phyloP scores from a whole-genome alignment of 192 early-diverging fungal species.

The Linnemannia zychae region DNA sequence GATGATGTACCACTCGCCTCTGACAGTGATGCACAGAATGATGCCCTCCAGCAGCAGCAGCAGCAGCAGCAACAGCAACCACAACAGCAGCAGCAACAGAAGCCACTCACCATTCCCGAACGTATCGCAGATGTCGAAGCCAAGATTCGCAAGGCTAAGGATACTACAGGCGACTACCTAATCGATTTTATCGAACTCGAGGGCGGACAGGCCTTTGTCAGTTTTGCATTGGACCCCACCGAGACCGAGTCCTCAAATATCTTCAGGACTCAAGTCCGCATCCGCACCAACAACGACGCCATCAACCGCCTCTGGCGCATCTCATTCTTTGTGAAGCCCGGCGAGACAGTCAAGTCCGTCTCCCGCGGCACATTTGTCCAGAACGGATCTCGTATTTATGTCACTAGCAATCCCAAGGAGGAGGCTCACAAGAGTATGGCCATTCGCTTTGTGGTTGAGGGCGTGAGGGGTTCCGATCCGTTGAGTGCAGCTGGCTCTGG shows the following conservation, averaged over 20 bases:
- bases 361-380: constrained; percentile 29
- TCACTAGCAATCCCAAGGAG: constrained; percentile 23
- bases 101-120: background rate
- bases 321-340: constrained; percentile 41
- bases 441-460: constrained; percentile 49
- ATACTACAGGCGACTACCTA: constrained; percentile 17
- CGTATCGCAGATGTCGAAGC: background rate
- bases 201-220: constrained; percentile 12
- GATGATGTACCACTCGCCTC: background rate
- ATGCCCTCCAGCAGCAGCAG: background rate
- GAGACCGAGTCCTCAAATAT: background rate
- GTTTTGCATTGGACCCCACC: background rate
- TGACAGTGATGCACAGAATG: background rate
- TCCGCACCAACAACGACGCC: constrained; percentile 31
- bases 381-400: constrained; percentile 12
- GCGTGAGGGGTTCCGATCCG: background rate
- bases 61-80: background rate
- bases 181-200: constrained; percentile 48
- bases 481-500: background rate
- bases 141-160: background rate
- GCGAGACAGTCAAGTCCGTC: constrained; percentile 9
- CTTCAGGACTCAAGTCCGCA: constrained; percentile 50
- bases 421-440: constrained; percentile 42
- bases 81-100: background rate
- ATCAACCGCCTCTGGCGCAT: constrained; percentile 37